Evolutionary conservation across 352 stramenopile species (phyloP).

Genomic region (Phytophthora foliorum): DNA sequence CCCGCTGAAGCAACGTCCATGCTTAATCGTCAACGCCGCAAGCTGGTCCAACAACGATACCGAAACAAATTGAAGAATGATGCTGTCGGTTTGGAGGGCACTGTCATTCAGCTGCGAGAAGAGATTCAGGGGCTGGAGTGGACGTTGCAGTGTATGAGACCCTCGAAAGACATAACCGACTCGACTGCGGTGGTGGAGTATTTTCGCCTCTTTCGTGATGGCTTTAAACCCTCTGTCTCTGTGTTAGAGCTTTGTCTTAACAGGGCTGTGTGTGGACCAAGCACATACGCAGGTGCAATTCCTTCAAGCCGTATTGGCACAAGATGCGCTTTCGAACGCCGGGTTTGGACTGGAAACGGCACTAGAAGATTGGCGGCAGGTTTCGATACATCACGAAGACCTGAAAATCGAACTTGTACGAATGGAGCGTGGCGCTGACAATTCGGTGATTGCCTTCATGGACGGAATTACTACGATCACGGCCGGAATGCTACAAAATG

Average conservation of each 20-base stretch:
- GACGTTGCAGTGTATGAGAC: background rate
- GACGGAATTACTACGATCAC: conserved; percentile 4
- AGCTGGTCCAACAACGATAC: conserved; percentile 15
- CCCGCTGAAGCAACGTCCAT: background rate
- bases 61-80: conserved; percentile 1
- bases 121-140: background rate
- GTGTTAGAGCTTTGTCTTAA: conserved; percentile 3
- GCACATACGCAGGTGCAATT: conserved; percentile 6
- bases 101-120: background rate
- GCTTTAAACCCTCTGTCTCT: background rate
- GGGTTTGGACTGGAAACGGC: conserved; percentile 2
- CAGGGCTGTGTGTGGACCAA: background rate
- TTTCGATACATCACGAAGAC: conserved; percentile 9
- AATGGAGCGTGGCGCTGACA: background rate
- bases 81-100: background rate
- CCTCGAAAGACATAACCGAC: background rate
- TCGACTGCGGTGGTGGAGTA: conserved; percentile 11
- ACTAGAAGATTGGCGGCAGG: conserved; percentile 14
- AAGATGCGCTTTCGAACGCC: background rate
- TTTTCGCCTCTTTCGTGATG: conserved; percentile 20
- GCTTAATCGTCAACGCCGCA: conserved; percentile 4
- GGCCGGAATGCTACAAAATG: conserved; percentile 5
- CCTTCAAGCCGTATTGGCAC: background rate
- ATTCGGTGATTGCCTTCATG: background rate
- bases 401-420: background rate